Evolutionary conservation across 2,329 filamentous ascomycete genomes (phyloP), one percentile per base, ranked within the genome.

Genomic region (Colletotrichum liriopes): DNA sequence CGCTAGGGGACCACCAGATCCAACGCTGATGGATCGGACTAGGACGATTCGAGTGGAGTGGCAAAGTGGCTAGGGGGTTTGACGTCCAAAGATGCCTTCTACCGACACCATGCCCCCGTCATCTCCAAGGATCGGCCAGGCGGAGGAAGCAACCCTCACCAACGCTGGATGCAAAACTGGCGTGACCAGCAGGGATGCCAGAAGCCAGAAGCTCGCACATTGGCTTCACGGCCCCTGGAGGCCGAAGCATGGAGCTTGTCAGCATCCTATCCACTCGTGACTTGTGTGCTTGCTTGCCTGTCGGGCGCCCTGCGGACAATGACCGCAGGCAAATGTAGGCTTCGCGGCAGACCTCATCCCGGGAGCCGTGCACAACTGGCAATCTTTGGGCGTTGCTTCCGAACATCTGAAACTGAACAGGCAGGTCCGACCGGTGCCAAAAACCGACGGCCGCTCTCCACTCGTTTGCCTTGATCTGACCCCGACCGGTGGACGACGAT

Each of bases 11-110:
- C 70, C 65, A 70, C 54, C 63, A 70, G 65, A 72, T 70, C 51
- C 70, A 72, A 72, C 66, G 66, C 66, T 72, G 66, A 72, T 72
- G 70, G 70, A 72, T 72, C 70, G 65, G 65, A 56, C 66, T 65
- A 70, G 59, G 59, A 60, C 70, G 54, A 59, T 70, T 49, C 37
- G 23, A 68, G 66, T 65, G 70, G 70, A 60, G 70, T 39, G 66
- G 70, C 70, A 59, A 72, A 51, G 66, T 65, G 59, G 39, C 45
- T 69, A 65, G 58, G 65, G 69, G 66, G 65, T 51, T 72, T 64
- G 63, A 68, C 69, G 47, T 72, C 69, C 69, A 72, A 68, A 72
- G 51, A 68, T 68, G 39, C 39, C 54, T 49, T 72, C 70, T 72
- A 65, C 70, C 66, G 70, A 56, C 54, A 65, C 54, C 60, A 60